Evolutionary conservation across 257 asterid species (phyloP).

Genomic region (Catharanthus roseus): DNA sequence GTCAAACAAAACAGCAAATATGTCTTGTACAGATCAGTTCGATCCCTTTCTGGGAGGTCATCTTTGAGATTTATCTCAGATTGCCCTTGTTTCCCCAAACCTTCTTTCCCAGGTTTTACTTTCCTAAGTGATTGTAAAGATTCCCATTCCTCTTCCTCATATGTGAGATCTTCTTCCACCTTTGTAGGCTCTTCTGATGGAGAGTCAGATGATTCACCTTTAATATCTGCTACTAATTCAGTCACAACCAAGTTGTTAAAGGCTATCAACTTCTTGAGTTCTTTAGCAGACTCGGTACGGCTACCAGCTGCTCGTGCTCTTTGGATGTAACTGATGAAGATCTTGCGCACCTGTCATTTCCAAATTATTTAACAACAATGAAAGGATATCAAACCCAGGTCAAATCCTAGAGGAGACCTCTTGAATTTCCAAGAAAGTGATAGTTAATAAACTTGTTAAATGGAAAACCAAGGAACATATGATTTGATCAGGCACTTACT

Average conservation of each 20-base stretch:
- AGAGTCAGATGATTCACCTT: slow-evolving; percentile 64
- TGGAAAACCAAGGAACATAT: not conserved
- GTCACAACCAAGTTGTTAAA: slow-evolving; percentile 82
- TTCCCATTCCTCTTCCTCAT: slow-evolving; percentile 77
- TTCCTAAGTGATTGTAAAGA: slow-evolving; percentile 71
- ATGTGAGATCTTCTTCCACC: slow-evolving; percentile 34
- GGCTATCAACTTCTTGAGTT: slow-evolving; percentile 74
- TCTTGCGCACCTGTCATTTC: slow-evolving; percentile 64
- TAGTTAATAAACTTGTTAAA: not conserved
- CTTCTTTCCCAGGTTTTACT: slow-evolving; percentile 47
- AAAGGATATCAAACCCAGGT: not conserved
- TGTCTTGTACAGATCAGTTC: slow-evolving; percentile 85
- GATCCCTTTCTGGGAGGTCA: slow-evolving; percentile 83
- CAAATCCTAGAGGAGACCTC: not conserved
- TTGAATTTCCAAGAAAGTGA: not conserved
- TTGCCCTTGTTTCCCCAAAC: slow-evolving; percentile 47
- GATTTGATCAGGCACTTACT: slow-evolving; percentile 49
- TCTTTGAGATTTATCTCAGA: slow-evolving; percentile 80
- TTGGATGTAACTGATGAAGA: slow-evolving; percentile 67
- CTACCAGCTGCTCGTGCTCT: slow-evolving; percentile 76
- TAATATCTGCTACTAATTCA: slow-evolving; percentile 74
- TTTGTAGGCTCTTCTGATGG: slow-evolving; percentile 41
- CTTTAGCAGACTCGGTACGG: slow-evolving; percentile 72
- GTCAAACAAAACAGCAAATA: slow-evolving; percentile 76
- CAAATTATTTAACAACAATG: slow-evolving; percentile 14